A percentile compares a stretch with the other conserved stretches of the same genome.
These are phyloP conservation scores for Penicillium verrucosum DNA, from an alignment of 2,329 filamentous ascomycete species.

Conservation along the genomic window DNA sequence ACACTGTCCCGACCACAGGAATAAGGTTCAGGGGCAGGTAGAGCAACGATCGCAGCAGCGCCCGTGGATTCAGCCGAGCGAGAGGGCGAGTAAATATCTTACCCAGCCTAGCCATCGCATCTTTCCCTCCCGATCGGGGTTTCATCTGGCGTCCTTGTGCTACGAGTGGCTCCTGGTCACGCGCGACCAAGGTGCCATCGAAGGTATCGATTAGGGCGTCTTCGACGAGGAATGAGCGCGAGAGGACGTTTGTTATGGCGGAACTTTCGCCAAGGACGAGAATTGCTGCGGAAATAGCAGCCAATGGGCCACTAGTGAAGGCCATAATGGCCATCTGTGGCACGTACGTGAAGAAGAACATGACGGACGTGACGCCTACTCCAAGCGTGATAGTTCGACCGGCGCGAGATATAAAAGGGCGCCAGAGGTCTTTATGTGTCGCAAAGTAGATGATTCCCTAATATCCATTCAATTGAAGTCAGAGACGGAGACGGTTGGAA, in stretches of 20 bases:
- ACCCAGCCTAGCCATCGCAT: conserved; percentile 56
- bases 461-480: not conserved
- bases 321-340: conserved; percentile 80
- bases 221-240: conserved; percentile 70
- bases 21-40: conserved; percentile 92
- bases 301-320: conserved; percentile 76
- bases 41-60: conserved; percentile 73
- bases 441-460: conserved; percentile 61
- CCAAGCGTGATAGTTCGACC: conserved; percentile 66
- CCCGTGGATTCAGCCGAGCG: conserved; percentile 47
- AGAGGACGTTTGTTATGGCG: conserved; percentile 51
- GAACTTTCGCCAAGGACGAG: conserved; percentile 59
- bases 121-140: conserved; percentile 38
- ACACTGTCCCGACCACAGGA: conserved; percentile 76
- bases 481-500: not conserved
- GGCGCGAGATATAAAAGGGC: conserved; percentile 56
- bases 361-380: conserved; percentile 66
- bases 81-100: conserved; percentile 57
- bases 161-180: conserved; percentile 61
- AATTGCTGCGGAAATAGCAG: conserved; percentile 58
- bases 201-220: conserved; percentile 86
- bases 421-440: conserved; percentile 57
- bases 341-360: conserved; percentile 85
- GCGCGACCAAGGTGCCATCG: conserved; percentile 64
- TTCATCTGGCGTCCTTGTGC: conserved; percentile 71